These are phyloP conservation scores for Sphaerulina musiva DNA, from an alignment of 2,329 filamentous ascomycete genomes.

Conservation along the genomic window DNA sequence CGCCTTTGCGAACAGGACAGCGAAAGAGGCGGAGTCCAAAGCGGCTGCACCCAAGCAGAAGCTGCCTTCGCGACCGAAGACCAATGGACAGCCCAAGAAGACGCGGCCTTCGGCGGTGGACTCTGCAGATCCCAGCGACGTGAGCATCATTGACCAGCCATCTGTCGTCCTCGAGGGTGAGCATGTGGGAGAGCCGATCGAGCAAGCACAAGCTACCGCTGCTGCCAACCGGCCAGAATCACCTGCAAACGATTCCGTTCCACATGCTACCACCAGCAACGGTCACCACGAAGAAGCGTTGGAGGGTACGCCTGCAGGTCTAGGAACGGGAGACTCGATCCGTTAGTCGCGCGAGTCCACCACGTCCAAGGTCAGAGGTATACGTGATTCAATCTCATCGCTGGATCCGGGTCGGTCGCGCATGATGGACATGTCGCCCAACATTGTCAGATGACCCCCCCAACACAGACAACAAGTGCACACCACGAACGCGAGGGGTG, in stretches of 20 bases:
- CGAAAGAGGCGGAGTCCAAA: constrained; percentile 50
- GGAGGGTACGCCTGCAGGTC: constrained; percentile 9
- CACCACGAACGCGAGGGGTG: no score
- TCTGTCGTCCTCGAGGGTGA: constrained; percentile 9
- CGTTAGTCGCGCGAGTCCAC: constrained; percentile 7
- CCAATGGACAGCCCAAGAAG: constrained; percentile 15
- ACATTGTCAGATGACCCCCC: background rate
- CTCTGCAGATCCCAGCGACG: constrained; percentile 3
- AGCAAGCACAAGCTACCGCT: constrained; percentile 1
- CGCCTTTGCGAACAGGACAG: constrained; percentile 56
- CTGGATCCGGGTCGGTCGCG: constrained; percentile 4
- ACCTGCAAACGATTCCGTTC: constrained; percentile 1
- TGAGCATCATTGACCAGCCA: constrained; percentile 9
- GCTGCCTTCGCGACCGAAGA: constrained; percentile 13
- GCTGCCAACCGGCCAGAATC: constrained; percentile 2
- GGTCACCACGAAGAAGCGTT: constrained; percentile 6
- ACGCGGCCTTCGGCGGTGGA: constrained; percentile 4
- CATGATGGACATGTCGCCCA: constrained; percentile 1
- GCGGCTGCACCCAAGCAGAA: constrained; percentile 30
- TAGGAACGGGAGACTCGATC: constrained; percentile 1
- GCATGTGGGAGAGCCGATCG: background rate
- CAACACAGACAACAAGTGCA: background rate
- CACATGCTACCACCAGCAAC: background rate
- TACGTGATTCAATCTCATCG: constrained; percentile 5
- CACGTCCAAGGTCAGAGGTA: background rate